These are phyloP conservation scores for Cardamine chenopodiifolia DNA, from an alignment of 345 rosid genomes.

Conservation along the genomic window DNA sequence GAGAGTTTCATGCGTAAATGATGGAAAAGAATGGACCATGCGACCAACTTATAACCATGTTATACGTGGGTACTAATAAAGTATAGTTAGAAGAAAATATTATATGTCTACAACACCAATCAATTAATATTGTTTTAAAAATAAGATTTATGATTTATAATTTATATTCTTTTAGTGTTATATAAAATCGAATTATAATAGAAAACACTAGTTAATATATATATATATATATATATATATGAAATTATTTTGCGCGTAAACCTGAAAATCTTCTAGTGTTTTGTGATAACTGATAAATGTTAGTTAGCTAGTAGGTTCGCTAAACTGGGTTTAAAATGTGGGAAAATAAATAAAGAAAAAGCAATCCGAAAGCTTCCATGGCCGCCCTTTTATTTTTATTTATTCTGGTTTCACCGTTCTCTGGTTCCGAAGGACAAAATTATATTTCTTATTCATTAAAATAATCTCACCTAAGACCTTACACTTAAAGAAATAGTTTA, in stretches of 20 bases:
- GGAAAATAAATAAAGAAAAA: not conserved
- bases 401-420: not conserved
- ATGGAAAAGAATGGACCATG: not conserved
- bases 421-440: not conserved
- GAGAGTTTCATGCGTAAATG: not conserved
- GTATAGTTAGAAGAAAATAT: too few species aligned
- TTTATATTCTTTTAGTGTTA: too few species aligned
- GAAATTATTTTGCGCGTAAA: not conserved
- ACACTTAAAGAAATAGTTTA: not conserved
- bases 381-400: not conserved
- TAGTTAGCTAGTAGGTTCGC: not conserved
- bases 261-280: not conserved
- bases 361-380: too few species aligned
- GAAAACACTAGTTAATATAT: too few species aligned
- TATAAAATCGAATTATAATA: too few species aligned
- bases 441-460: not conserved
- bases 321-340: not conserved
- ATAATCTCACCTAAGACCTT: slow-evolving; percentile 20
- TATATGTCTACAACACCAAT: too few species aligned
- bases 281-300: not conserved
- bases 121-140: too few species aligned
- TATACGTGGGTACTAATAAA: too few species aligned
- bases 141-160: too few species aligned
- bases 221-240: too few species aligned
- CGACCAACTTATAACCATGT: slow-evolving; percentile 25